phyloP scores from a whole-genome alignment of 805 yeast genomes.

The Ogataea neopini region DNA sequence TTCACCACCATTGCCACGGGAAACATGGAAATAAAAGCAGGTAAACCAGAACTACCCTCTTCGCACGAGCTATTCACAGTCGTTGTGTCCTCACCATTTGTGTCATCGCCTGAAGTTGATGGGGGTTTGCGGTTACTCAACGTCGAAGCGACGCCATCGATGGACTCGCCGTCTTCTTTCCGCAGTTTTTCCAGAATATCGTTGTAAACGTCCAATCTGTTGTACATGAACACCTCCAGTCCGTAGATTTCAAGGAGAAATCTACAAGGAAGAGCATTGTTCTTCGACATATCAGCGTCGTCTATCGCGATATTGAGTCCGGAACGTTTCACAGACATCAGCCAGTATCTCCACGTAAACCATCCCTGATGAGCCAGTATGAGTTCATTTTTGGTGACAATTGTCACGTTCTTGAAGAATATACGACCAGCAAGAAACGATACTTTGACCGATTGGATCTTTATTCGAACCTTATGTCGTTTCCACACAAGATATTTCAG shows the following conservation, averaged over 20 bases:
- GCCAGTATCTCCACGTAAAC: slow-evolving; percentile 93
- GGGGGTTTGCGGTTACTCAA: slow-evolving; percentile 6
- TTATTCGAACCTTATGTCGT: slow-evolving; percentile 54
- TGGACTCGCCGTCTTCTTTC: slow-evolving; percentile 7
- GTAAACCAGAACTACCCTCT: neutral
- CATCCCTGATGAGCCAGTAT: slow-evolving; percentile 68
- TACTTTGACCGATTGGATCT: slow-evolving; percentile 71
- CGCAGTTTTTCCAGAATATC: slow-evolving; percentile 44
- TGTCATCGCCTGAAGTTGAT: slow-evolving; percentile 8
- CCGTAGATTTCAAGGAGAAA: slow-evolving; percentile 68
- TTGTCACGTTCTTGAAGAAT: slow-evolving; percentile 70
- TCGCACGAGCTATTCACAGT: slow-evolving; percentile 7
- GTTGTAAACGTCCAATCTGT: slow-evolving; percentile 77
- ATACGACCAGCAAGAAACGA: slow-evolving; percentile 83
- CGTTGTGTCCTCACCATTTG: slow-evolving; percentile 11
- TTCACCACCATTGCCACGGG: slow-evolving; percentile 65
- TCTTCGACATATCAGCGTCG: slow-evolving; percentile 32
- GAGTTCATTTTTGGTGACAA: slow-evolving; percentile 74
- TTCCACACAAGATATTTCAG: slow-evolving; percentile 66
- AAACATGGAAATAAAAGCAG: slow-evolving; percentile 38
- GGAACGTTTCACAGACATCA: slow-evolving; percentile 45
- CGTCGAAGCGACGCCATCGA: slow-evolving; percentile 8
- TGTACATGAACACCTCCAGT: slow-evolving; percentile 78
- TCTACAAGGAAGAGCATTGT: slow-evolving; percentile 55
- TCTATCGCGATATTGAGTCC: slow-evolving; percentile 32